These are phyloP conservation scores for Sporisorium scitamineum DNA, from an alignment of 1,284 basidiomycete species.

Conservation along the genomic window DNA sequence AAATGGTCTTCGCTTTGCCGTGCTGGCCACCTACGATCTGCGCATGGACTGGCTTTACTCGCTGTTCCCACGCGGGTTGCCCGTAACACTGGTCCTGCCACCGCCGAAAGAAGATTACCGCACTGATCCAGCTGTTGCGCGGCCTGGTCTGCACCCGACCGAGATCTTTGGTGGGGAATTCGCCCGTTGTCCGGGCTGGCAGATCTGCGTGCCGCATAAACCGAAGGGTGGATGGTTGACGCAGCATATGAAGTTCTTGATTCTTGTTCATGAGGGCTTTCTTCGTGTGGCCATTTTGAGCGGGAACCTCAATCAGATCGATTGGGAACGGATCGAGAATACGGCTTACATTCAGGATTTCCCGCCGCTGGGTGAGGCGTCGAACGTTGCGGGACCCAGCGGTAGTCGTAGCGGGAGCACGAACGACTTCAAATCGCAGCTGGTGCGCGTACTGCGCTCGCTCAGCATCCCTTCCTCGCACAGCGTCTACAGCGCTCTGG, in stretches of 20 bases:
- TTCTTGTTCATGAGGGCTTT: conserved; percentile 55
- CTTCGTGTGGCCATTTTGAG: conserved; percentile 56
- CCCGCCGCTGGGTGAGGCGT: conserved; percentile 16
- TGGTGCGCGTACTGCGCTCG: conserved; percentile 45
- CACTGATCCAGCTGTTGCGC: conserved; percentile 23
- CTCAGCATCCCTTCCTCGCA: conserved; percentile 55
- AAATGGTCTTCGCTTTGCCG: conserved; percentile 43
- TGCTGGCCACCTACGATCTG: conserved; percentile 60
- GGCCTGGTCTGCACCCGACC: conserved; percentile 47
- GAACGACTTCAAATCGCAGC: conserved; percentile 46
- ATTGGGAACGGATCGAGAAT: conserved; percentile 67
- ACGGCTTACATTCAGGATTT: conserved; percentile 65
- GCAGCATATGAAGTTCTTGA: conserved; percentile 63
- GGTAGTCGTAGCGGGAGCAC: neutral
- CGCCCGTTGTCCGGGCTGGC: conserved; percentile 42
- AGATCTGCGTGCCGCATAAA: conserved; percentile 50
- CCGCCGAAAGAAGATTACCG: conserved; percentile 45
- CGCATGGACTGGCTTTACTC: conserved; percentile 63
- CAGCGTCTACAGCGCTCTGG: conserved; percentile 25
- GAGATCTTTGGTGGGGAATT: conserved; percentile 30
- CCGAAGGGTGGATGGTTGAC: conserved; percentile 51
- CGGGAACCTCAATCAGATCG: conserved; percentile 62
- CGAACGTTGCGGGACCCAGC: neutral
- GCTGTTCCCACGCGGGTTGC: conserved; percentile 46
- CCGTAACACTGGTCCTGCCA: conserved; percentile 58